Conservation (phyloP, 495 filamentous ascomycete genomes). For the Penicillium dipodomyicola region DNA sequence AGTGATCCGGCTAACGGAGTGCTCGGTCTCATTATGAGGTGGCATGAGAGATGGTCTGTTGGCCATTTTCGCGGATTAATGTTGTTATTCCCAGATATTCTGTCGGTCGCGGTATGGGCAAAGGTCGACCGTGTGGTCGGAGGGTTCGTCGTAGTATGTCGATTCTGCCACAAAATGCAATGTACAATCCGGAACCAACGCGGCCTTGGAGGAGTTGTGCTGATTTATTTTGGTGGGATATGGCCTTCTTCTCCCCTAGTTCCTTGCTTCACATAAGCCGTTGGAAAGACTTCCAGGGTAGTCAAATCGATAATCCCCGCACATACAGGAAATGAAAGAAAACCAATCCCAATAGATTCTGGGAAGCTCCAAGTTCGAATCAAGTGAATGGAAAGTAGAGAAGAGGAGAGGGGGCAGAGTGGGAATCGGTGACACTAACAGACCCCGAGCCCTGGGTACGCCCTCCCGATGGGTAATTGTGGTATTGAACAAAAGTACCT, state of each 20-base stretch:
- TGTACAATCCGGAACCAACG: background rate
- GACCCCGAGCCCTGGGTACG: slow-evolving; percentile 6
- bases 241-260: background rate
- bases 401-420: background rate
- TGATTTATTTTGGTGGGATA: background rate
- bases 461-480: slow-evolving; percentile 6
- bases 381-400: background rate
- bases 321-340: background rate
- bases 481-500: slow-evolving; percentile 2
- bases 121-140: background rate
- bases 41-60: slow-evolving; percentile 33
- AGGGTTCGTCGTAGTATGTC: background rate
- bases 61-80: slow-evolving; percentile 30
- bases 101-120: slow-evolving; percentile 10
- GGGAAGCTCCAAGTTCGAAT: background rate
- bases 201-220: background rate
- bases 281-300: background rate
- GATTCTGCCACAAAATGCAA: background rate
- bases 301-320: background rate
- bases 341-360: background rate
- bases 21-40: slow-evolving; percentile 57
- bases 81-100: slow-evolving; percentile 7
- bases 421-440: slow-evolving; percentile 5
- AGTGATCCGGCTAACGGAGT: slow-evolving; percentile 62
- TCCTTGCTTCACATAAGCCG: background rate